These are phyloP conservation scores for Groenewaldozyma tartarivorans DNA, from an alignment of 805 yeast species.

Conservation along the genomic window DNA sequence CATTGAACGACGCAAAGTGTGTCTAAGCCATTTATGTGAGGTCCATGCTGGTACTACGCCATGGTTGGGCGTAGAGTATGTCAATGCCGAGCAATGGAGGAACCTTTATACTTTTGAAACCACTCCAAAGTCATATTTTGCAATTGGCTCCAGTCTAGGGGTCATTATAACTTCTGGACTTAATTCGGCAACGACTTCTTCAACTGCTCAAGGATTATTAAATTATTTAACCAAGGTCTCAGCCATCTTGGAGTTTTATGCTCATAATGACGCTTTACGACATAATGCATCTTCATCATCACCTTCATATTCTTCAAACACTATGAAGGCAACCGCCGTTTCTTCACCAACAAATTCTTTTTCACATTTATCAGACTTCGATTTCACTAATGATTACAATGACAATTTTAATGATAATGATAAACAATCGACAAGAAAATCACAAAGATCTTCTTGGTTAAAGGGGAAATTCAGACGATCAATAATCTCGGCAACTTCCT, in stretches of 20 bases:
- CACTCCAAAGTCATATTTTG: conserved; percentile 11
- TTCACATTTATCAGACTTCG: background rate
- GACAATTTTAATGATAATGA: background rate
- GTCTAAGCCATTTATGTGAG: background rate
- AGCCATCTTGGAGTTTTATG: conserved; percentile 8
- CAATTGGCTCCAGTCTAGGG: conserved; percentile 9
- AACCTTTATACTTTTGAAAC: conserved; percentile 3
- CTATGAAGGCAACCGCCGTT: no score
- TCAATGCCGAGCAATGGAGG: conserved; percentile 8
- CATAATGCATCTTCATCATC: background rate
- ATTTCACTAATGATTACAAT: background rate
- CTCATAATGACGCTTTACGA: background rate
- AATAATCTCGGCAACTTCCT: background rate
- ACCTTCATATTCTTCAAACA: no score
- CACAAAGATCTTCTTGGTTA: background rate
- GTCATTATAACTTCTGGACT: background rate
- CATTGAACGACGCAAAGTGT: background rate
- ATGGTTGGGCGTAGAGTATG: conserved; percentile 2
- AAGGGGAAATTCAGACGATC: background rate
- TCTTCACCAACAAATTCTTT: background rate
- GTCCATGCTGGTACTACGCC: conserved; percentile 1
- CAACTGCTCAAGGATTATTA: background rate
- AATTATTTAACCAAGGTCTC: conserved; percentile 5
- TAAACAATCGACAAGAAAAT: background rate
- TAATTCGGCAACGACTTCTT: background rate